These are phyloP conservation scores for Plasmodium gonderi DNA, from an alignment of 169 alveolate species.

Conservation along the genomic window DNA sequence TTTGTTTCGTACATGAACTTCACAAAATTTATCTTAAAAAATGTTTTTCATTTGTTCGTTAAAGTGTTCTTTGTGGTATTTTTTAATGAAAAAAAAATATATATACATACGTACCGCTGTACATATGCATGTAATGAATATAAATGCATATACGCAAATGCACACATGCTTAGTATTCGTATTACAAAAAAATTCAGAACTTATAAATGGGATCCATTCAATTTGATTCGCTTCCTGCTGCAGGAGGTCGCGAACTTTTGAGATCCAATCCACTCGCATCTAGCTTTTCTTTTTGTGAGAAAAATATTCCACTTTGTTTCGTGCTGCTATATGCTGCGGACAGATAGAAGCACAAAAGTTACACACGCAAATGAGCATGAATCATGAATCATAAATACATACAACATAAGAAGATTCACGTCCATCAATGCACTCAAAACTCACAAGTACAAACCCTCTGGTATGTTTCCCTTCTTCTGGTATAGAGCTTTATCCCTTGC, in stretches of 20 bases:
- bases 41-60: background rate
- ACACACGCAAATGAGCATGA: background rate
- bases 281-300: background rate
- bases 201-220: background rate
- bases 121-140: background rate
- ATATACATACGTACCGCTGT: background rate
- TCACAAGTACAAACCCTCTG: conserved; percentile 95
- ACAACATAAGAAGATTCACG: no score
- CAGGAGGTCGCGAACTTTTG: background rate
- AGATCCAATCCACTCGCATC: background rate
- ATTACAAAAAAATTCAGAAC: conserved; percentile 29
- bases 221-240: background rate
- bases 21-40: background rate
- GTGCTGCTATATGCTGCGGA: background rate
- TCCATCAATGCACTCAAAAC: no score
- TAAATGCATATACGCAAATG: background rate
- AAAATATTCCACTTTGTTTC: background rate
- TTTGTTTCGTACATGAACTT: background rate
- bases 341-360: background rate
- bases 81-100: background rate
- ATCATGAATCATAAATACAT: background rate
- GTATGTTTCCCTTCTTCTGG: conserved; percentile 98
- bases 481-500: conserved; percentile 99
- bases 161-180: background rate
- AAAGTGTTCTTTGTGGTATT: background rate